Base-by-base conservation (phyloP, 1,284 basidiomycete genomes). In the Pyrrhoderma lamaoense region DNA sequence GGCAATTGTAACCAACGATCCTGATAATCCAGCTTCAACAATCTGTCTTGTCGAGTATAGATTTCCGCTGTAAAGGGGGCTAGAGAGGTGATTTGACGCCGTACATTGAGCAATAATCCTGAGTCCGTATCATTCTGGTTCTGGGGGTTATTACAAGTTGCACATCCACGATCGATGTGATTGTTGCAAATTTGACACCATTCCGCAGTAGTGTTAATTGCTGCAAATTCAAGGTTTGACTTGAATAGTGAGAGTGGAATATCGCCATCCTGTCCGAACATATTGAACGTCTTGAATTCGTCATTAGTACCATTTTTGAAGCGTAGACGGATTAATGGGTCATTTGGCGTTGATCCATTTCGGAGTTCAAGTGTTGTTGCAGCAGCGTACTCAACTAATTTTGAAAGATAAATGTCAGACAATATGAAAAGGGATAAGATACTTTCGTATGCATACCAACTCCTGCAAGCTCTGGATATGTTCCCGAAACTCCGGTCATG, bases 101-200 rank as follows among this genome's bases (percentile, higher is more conserved):
- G 27, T 31, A 5, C 27, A 5, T 31, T 31, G 11, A 11, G 7
- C 27, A 31, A 11, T 11, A 31, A 5, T 5, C 27, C 11, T 5
- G 11, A 31, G 27, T 31, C 27, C 27, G 27, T 5, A 31, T 31
- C 11, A 31, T 31, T 31, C 11, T 31, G 27, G 27, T 31, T 31
- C 5, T 31, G 27, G 27, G 27, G 27, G 11, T 31, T 31, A 31
- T 31, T 31, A 31, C 27, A 31, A 31, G 27, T 31, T 11, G 27
- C 74, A 53, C 82, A 85, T 14, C 82, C 82, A 49, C 81, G 68
- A 53, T 74, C 71, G 49, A 72, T 59, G 1, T 65, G 72, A 64
- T 84, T 84, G 25, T 64, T 64, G 65, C 82, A 85, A 7, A 70
- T 65, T 5, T 62, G 60, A 62, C 82, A 85, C 83, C 82, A 85